Evolutionary conservation across 306 rosid species (phyloP).

Genomic region (Rosa persica): DNA sequence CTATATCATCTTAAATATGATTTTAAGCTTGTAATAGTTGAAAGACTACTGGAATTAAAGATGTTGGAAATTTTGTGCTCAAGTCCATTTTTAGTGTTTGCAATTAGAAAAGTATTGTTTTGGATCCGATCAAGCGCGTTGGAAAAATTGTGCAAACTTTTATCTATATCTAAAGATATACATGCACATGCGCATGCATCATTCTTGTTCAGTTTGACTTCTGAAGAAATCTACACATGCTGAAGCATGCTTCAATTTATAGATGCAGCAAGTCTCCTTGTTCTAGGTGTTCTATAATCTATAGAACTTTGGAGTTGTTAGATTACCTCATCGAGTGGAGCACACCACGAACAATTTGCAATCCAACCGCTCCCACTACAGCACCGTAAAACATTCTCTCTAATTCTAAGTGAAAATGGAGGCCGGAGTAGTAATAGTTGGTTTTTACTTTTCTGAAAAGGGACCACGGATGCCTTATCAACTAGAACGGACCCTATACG

Average conservation of each 20-base stretch:
- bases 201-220: neutral
- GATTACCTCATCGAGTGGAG: neutral
- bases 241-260: constrained; percentile 15
- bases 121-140: constrained; percentile 20
- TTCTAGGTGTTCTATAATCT: neutral
- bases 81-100: neutral
- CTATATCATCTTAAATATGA: neutral
- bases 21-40: constrained; percentile 10
- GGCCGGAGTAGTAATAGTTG: neutral
- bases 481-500: constrained; percentile 3
- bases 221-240: constrained; percentile 3
- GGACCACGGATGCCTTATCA: neutral
- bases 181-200: neutral
- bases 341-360: neutral
- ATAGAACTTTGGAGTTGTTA: neutral
- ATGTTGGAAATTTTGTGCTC: constrained; percentile 10
- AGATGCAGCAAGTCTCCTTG: neutral
- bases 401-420: neutral
- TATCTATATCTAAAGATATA: neutral
- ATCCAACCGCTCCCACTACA: neutral
- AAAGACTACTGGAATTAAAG: neutral
- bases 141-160: neutral
- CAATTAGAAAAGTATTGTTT: constrained; percentile 3
- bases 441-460: neutral
- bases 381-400: neutral